Percentiles rank a stretch among this genome's conserved stretches.
Evolutionary conservation across 2,329 filamentous ascomycete genomes (phyloP).

Genomic region (Diaporthe aspalathi): DNA sequence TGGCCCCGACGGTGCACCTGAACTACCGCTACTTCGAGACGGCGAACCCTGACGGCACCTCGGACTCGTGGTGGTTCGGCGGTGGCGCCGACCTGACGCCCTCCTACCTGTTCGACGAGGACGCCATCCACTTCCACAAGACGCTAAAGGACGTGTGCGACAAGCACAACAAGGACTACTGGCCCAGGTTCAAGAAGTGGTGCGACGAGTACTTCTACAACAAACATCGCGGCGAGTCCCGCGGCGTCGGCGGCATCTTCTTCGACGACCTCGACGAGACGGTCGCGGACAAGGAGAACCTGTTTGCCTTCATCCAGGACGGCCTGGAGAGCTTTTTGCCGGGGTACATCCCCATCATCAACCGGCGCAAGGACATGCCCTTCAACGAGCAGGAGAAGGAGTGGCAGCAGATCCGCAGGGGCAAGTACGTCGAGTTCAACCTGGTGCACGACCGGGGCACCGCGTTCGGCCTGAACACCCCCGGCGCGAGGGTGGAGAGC

Average conservation of each 20-base stretch:
- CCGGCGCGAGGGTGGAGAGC: slow-evolving; percentile 91
- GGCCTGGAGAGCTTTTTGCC: slow-evolving; percentile 89
- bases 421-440: slow-evolving; percentile 99
- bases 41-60: slow-evolving; percentile 81
- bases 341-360: slow-evolving; percentile 88
- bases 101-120: slow-evolving; percentile 94
- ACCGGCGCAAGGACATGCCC: slow-evolving; percentile 90
- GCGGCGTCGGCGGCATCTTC: slow-evolving; percentile 96
- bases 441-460: slow-evolving; percentile 96
- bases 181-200: slow-evolving; percentile 96
- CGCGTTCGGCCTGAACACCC: slow-evolving; percentile 92
- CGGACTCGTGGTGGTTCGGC: slow-evolving; percentile 97
- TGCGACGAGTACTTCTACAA: slow-evolving; percentile 98
- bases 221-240: slow-evolving; percentile 87
- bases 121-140: slow-evolving; percentile 95
- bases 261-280: slow-evolving; percentile 95
- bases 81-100: slow-evolving; percentile 95
- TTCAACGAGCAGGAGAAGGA: slow-evolving; percentile 88
- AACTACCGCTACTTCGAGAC: slow-evolving; percentile 99
- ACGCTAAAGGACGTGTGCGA: slow-evolving; percentile 94
- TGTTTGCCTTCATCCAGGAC: slow-evolving; percentile 90
- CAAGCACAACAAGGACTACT: slow-evolving; percentile 91
- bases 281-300: slow-evolving; percentile 87
- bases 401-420: slow-evolving; percentile 95
- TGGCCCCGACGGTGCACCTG: slow-evolving; percentile 96